Percentiles rank a stretch among this genome's conserved stretches.
Conservation (phyloP, 2,329 filamentous ascomycete species). For the Aspergillus aculeatinus region DNA sequence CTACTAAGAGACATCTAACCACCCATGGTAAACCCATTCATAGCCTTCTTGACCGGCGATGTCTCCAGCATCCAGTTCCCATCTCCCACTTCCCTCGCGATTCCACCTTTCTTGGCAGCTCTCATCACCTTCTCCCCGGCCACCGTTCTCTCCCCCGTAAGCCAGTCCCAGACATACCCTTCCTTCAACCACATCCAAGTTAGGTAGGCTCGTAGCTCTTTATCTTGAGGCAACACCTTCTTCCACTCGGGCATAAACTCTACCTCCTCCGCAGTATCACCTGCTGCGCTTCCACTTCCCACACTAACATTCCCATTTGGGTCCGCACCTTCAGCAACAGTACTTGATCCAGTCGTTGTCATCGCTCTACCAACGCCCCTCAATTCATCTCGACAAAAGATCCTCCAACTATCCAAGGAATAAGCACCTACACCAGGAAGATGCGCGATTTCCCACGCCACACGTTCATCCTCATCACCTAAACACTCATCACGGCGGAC, state of each 20-base stretch:
- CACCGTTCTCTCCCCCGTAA: conserved; percentile 57
- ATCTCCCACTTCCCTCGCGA: conserved; percentile 41
- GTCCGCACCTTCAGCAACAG: no score
- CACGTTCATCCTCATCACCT: conserved; percentile 49
- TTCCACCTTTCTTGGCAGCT: conserved; percentile 40
- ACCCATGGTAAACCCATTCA: conserved; percentile 25
- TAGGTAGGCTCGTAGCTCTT: conserved; percentile 83
- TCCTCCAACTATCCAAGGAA: conserved; percentile 85
- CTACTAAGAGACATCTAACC: background rate
- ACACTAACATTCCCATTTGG: conserved; percentile 50
- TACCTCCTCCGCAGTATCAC: background rate
- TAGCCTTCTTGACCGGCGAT: conserved; percentile 32
- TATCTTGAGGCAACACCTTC: conserved; percentile 76
- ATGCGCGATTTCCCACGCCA: conserved; percentile 81
- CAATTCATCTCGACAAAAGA: conserved; percentile 82
- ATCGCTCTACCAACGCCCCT: conserved; percentile 51
- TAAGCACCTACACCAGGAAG: conserved; percentile 76
- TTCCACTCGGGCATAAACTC: conserved; percentile 87
- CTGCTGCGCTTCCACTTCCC: conserved; percentile 49
- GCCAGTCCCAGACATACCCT: conserved; percentile 76
- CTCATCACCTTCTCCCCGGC: conserved; percentile 41
- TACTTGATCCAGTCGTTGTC: no score
- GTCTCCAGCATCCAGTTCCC: conserved; percentile 41
- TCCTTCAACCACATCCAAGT: conserved; percentile 91
- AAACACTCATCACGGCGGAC: conserved; percentile 50